These are phyloP conservation scores for Quercus tomentella DNA, from an alignment of 331 rosid species.

Conservation along the genomic window DNA sequence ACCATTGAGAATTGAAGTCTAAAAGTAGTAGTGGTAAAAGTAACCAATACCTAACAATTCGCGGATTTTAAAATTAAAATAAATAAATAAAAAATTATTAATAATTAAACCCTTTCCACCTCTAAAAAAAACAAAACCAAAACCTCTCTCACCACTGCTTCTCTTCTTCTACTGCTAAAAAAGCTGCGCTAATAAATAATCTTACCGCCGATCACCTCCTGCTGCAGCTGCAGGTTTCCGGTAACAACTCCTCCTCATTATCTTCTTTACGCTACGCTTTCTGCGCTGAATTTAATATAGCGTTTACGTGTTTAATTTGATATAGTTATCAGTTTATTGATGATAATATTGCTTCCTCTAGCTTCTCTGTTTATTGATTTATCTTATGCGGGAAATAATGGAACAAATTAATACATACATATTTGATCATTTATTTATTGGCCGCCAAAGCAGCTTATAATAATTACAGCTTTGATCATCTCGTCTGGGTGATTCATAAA, in stretches of 20 bases:
- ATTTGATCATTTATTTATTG: not conserved
- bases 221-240: not conserved
- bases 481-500: too few species aligned
- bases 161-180: not conserved
- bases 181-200: not conserved
- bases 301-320: not conserved
- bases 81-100: too few species aligned
- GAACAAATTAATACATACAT: too few species aligned
- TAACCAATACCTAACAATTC: too few species aligned
- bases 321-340: not conserved
- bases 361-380: not conserved
- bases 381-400: too few species aligned
- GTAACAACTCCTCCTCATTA: not conserved
- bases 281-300: not conserved
- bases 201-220: not conserved
- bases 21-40: too few species aligned
- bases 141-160: not conserved
- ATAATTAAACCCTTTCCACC: too few species aligned
- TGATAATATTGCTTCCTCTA: constrained; percentile 14
- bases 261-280: not conserved
- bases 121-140: too few species aligned
- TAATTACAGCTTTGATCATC: too few species aligned
- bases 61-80: too few species aligned
- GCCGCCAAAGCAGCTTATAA: too few species aligned
- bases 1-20: too few species aligned